Evolutionary conservation across 2,329 filamentous ascomycete species (phyloP), one percentile per base, ranked within the genome.

Genomic region (Pseudogymnoascus destructans): DNA sequence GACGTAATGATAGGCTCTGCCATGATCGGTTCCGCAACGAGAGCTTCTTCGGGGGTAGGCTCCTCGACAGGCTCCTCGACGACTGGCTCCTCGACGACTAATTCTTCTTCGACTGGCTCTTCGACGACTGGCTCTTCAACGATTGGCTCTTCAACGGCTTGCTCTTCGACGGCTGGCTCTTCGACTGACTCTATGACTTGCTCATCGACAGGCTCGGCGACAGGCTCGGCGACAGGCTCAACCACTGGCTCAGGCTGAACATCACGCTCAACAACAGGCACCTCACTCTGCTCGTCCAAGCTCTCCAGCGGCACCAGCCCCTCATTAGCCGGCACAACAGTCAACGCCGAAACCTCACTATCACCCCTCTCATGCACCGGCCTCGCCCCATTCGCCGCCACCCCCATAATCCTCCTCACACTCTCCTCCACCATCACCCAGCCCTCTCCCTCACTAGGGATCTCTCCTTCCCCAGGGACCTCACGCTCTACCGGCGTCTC

Each of bases 281-380:
- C 40, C 21, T 49, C 40, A 27, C 40, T 15, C 40, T 2, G 1
- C 13, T 49, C 40, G 2, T 49, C 40, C 21, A 49, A 5, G 1
- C 40, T 27, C 40, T 49, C 40, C 6, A 49, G 1, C 21, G 7
- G 3, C 21, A 4, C 40, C 40, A n/a, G 38, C 1, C 11, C 40
- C 21, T 10, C 21, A 19, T 9, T 19, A 6, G 13, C 19, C 1
- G 13, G 11, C 19, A 10, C n/a, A 27, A 55, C 55, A n/a, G 32
- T 57, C 32, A 42, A 2, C 10, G 55, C 55, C 17, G 55, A 38
- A 57, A 42, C 55, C 35, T 36, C 55, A 57, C 30, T 36, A 23
- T 36, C 52, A 2, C 19, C 55, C 23, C 32, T 27, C 55, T 57
- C 55, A 57, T 38, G 55, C 23, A 32, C 32, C 25, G 27, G 52